phyloP scores from a whole-genome alignment of 2,329 filamentous ascomycete species.

The Clonostachys chloroleuca region DNA sequence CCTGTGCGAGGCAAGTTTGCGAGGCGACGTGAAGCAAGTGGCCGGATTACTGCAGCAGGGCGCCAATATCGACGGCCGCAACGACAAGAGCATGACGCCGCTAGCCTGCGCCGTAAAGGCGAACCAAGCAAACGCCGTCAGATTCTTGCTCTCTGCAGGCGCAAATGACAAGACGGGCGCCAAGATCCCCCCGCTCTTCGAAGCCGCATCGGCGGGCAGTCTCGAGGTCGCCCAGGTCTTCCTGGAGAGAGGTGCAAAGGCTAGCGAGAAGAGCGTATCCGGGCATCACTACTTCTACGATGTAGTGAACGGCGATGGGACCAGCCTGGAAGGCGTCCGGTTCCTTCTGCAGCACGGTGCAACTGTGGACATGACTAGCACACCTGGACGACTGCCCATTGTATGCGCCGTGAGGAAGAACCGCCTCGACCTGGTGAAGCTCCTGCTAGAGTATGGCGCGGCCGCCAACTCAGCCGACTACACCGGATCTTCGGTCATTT shows the following conservation, averaged over 20 bases:
- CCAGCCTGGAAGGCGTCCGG: conserved; percentile 15
- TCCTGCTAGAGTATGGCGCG: conserved; percentile 28
- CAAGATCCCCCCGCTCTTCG: conserved; percentile 21
- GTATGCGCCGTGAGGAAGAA: conserved; percentile 17
- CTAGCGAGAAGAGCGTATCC: conserved; percentile 18
- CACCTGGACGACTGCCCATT: conserved; percentile 17
- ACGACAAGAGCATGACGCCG: conserved; percentile 25
- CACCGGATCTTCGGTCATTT: conserved; percentile 19
- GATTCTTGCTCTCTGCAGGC: conserved; percentile 22
- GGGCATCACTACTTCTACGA: conserved; percentile 22
- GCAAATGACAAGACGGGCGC: conserved; percentile 15
- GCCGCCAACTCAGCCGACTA: conserved; percentile 18
- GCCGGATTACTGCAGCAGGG: conserved; percentile 23
- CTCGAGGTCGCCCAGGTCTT: conserved; percentile 17
- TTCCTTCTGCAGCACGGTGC: conserved; percentile 22
- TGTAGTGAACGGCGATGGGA: conserved; percentile 10
- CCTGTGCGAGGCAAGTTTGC: conserved; percentile 24
- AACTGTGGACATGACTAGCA: conserved; percentile 14
- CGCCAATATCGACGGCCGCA: conserved; percentile 26
- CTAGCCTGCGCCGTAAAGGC: conserved; percentile 24
- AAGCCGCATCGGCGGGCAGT: conserved; percentile 21
- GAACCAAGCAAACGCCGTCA: conserved; percentile 20
- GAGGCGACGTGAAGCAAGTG: conserved; percentile 24
- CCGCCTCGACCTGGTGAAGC: conserved; percentile 14
- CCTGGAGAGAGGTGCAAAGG: conserved; percentile 17